Base-by-base conservation (phyloP, 352 stramenopile species). In the Phytophthora colocasiae region DNA sequence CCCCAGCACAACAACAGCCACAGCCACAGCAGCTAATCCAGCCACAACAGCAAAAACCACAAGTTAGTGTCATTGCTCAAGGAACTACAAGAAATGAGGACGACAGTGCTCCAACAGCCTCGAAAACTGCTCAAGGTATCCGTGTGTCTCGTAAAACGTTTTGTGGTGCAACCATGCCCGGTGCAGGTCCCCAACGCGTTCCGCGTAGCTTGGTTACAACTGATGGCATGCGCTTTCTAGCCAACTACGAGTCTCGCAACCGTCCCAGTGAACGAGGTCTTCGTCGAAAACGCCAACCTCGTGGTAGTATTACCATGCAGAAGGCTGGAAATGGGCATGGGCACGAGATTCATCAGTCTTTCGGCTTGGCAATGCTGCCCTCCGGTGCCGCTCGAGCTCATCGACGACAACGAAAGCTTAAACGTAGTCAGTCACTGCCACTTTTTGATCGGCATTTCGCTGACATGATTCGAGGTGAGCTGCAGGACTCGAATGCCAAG, bases 361-460 rank as follows among this genome's bases (percentile, higher is more conserved):
- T 73, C 7, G 51, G 51, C 0, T 8, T 53, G 2, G n/a, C 34
- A 14, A 24, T 41, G 14, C 2, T 61, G 0, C 46, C 46, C 0
- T 66, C 59, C 2, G 53, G 66, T 15, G 59, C 66, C 27, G 66
- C 66, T 15, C 59, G 60, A 0, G 47, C 59, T 0, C 66, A 73
- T 51, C 66, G 53, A 3, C 47, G 62, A n/a, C 48, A 77, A 48
- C 70, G 81, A 2, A 72, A 85, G 11, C 52, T 91, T 1, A 89
- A 88, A 43, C 80, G 82, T 8, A 89, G 76, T 12, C 80, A 88
- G 46, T 91, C 82, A 1, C 56, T 91, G 31, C 82, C 82, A 1
- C 67, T 87, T 15, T 91, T 91, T 39, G 78, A 91, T 29, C 65
- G 62, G 0, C 77, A 91, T n/a, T 91, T 89, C 22, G 63, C 72